Base-by-base conservation (phyloP, 768 basidiomycete genomes). In the Suillus tomentosus region DNA sequence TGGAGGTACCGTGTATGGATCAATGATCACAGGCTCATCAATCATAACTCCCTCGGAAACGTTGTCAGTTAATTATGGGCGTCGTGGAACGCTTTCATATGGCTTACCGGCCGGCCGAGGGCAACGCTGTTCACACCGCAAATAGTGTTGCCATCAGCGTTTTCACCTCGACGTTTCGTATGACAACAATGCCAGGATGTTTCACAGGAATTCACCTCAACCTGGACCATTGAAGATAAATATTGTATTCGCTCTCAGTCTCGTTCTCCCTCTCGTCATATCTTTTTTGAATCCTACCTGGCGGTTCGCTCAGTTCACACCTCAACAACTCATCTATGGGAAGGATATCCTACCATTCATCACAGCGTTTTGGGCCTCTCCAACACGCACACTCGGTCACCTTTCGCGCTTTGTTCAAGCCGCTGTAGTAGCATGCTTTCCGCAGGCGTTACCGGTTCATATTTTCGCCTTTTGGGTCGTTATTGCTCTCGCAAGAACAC, bases 271-370 rank as follows among this genome's bases (percentile, higher is more conserved):
- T 40, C 64, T 69, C 2, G 42, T 65, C 14, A 51, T 67, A 27
- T 50, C 67, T 0, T 54, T 67, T 27, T 9, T 65, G 27, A 58
- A 54, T 34, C 55, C 65, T 3, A 27, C 63, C 24, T 67, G 67
- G 40, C 67, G 42, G 9, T 59, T 68, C 19, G 64, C 70, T 37
- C 73, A 72, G 69, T 81, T 80, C 60, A 73, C 75, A 2, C 79
- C 80, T 13, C 79, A 74, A 19, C 79, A 78, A 70, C 53, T 80
- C 24, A 71, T 80, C 59, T 72, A 78, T 62, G 72, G 76, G 9
- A 70, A 68, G 42, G 71, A 80, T 62, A 63, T 78, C 0, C 56
- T 73, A 11, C 69, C 76, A 11, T 68, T 81, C 9, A 56, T 81
- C 5, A 50, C 77, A 14, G 77, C 77, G 11, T 79, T 76, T 27